Conservation (phyloP, 352 stramenopile species). For the Globisporangium emineosum region DNA sequence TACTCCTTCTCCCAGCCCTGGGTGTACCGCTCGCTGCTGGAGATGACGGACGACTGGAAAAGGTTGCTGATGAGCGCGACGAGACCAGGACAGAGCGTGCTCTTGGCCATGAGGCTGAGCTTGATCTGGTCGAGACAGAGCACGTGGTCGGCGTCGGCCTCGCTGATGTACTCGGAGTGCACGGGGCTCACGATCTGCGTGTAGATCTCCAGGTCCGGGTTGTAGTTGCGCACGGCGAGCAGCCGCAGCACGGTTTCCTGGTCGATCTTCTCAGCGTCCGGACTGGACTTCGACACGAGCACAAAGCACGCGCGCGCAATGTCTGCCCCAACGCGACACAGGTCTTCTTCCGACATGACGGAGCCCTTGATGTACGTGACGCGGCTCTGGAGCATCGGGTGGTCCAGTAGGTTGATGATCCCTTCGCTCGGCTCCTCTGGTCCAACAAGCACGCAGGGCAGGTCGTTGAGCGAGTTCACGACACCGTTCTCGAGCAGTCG, state of each 20-base stretch:
- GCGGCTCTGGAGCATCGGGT: slow-evolving; percentile 54
- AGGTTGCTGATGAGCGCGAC: slow-evolving; percentile 61
- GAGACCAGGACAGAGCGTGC: slow-evolving; percentile 54
- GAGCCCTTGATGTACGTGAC: slow-evolving; percentile 68
- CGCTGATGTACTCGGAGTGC: slow-evolving; percentile 58
- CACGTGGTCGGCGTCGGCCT: slow-evolving; percentile 49
- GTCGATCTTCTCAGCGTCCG: slow-evolving; percentile 37
- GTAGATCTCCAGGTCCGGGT: slow-evolving; percentile 52
- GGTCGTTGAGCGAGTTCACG: slow-evolving; percentile 33
- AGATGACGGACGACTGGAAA: slow-evolving; percentile 42
- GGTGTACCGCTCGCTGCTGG: slow-evolving; percentile 20
- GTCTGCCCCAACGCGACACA: slow-evolving; percentile 56
- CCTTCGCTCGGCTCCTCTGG: slow-evolving; percentile 49
- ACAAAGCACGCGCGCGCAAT: slow-evolving; percentile 54
- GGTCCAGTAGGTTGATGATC: slow-evolving; percentile 50
- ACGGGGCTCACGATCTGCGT: slow-evolving; percentile 53
- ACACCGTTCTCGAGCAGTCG: slow-evolving; percentile 29
- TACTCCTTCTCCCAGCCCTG: slow-evolving; percentile 52
- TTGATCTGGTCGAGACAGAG: slow-evolving; percentile 68
- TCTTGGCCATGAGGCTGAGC: slow-evolving; percentile 60
- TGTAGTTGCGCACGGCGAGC: slow-evolving; percentile 63
- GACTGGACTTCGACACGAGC: slow-evolving; percentile 43
- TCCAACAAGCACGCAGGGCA: slow-evolving; percentile 53
- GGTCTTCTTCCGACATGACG: slow-evolving; percentile 62
- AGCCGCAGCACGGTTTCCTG: slow-evolving; percentile 55